Evolutionary conservation across 2,329 filamentous ascomycete species (phyloP).

Genomic region (Fusarium temperatum): DNA sequence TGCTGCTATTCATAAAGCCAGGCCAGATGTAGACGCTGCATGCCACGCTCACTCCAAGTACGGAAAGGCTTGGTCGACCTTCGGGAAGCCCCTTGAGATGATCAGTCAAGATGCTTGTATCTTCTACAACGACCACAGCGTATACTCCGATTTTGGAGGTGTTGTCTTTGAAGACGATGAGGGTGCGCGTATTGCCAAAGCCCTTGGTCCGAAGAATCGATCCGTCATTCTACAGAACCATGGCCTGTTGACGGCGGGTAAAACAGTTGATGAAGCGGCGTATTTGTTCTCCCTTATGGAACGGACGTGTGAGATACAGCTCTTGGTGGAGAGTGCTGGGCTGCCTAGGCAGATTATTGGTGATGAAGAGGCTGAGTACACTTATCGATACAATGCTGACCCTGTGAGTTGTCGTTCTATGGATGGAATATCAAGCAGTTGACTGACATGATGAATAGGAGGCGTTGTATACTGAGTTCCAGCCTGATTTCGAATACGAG

Average conservation of each 20-base stretch:
- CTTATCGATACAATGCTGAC: constrained; percentile 46
- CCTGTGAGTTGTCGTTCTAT: constrained; percentile 28
- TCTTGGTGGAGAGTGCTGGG: constrained; percentile 44
- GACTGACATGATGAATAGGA: constrained; percentile 30
- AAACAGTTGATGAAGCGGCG: constrained; percentile 73
- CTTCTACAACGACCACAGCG: constrained; percentile 65
- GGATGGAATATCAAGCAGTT: rapidly evolving
- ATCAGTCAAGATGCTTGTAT: constrained; percentile 67
- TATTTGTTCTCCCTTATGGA: constrained; percentile 62
- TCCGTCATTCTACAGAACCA: constrained; percentile 71
- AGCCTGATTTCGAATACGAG: constrained; percentile 48
- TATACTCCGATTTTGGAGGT: constrained; percentile 69
- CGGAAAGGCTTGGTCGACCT: constrained; percentile 70
- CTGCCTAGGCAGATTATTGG: constrained; percentile 43
- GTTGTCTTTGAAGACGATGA: constrained; percentile 70
- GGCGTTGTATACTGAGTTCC: constrained; percentile 48
- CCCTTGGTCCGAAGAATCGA: constrained; percentile 61
- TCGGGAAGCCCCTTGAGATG: constrained; percentile 67
- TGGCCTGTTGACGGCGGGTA: constrained; percentile 69
- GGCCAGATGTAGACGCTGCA: constrained; percentile 67
- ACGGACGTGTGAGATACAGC: constrained; percentile 47
- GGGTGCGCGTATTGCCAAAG: constrained; percentile 64
- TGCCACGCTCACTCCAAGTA: constrained; percentile 68
- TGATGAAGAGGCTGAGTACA: constrained; percentile 53
- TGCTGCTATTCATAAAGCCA: constrained; percentile 65